phyloP scores from a whole-genome alignment of 352 stramenopile genomes.

The Phytophthora aleatoria region DNA sequence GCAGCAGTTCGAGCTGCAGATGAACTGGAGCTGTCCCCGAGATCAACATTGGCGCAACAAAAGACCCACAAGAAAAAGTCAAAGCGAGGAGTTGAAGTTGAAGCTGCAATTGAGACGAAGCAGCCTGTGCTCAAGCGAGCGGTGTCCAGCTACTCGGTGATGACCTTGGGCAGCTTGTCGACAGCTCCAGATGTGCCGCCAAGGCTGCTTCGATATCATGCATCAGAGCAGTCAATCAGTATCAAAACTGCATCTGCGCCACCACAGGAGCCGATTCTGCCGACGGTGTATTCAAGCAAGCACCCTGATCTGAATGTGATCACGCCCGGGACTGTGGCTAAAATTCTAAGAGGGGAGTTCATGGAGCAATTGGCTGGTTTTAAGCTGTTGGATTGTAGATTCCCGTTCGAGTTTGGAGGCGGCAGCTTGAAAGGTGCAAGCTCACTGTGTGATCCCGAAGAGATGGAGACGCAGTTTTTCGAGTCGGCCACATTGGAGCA shows the following conservation, averaged over 20 bases:
- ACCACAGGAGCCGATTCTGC: conserved; percentile 35
- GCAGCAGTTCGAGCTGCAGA: not conserved
- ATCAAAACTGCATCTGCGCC: conserved; percentile 6
- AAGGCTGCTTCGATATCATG: conserved; percentile 10
- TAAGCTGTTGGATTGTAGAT: conserved; percentile 63
- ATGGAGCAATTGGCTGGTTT: conserved; percentile 32
- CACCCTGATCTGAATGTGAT: conserved; percentile 73
- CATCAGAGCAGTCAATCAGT: conserved; percentile 21
- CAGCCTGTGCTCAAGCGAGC: conserved; percentile 20
- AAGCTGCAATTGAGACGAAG: not conserved
- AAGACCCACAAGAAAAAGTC: conserved; percentile 37
- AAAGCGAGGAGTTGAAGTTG: conserved; percentile 23
- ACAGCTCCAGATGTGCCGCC: conserved; percentile 6
- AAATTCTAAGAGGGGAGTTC: conserved; percentile 47
- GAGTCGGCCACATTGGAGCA: conserved; percentile 12
- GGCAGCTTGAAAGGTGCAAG: conserved; percentile 45
- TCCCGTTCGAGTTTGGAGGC: conserved; percentile 56
- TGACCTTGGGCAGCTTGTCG: conserved; percentile 2
- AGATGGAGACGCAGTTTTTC: conserved; percentile 53
- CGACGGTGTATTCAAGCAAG: conserved; percentile 52
- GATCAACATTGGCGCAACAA: conserved; percentile 6
- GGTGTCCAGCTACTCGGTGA: conserved; percentile 18
- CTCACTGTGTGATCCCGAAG: conserved; percentile 48
- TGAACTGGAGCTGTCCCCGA: conserved; percentile 8
- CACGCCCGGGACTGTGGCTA: conserved; percentile 46